Percentiles rank a stretch among this genome's conserved stretches.
These are phyloP conservation scores for Sugiyamaella smithiae DNA, from an alignment of 805 yeast species.

Conservation along the genomic window DNA sequence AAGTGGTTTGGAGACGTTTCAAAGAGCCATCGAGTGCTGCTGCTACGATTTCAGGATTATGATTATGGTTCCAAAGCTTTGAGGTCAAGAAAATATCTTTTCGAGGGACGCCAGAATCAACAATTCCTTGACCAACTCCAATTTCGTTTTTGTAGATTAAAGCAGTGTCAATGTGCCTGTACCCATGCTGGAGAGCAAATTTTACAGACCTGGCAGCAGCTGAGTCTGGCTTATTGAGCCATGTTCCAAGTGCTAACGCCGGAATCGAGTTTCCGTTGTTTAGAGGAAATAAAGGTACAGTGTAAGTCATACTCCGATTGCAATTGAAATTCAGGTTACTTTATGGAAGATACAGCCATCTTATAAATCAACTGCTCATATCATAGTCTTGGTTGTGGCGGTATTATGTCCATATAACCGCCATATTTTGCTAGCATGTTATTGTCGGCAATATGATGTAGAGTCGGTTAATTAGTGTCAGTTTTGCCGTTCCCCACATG, in stretches of 20 bases:
- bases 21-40: slow-evolving; percentile 45
- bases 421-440: no score
- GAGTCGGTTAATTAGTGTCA: no score
- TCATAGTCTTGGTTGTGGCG: no score
- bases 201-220: slow-evolving; percentile 38
- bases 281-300: slow-evolving; percentile 4
- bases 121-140: slow-evolving; percentile 54
- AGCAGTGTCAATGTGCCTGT: slow-evolving; percentile 66
- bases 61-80: slow-evolving; percentile 36
- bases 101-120: slow-evolving; percentile 56
- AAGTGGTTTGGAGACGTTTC: slow-evolving; percentile 42
- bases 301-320: slow-evolving; percentile 2
- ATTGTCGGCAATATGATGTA: no score
- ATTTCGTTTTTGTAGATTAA: slow-evolving; percentile 52
- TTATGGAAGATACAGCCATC: no score
- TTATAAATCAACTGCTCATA: no score
- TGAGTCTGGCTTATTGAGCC: slow-evolving; percentile 37
- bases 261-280: slow-evolving; percentile 48
- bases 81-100: slow-evolving; percentile 44
- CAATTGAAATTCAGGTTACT: no score
- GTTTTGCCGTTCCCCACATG: no score
- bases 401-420: no score
- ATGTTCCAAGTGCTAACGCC: slow-evolving; percentile 52
- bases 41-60: slow-evolving; percentile 40
- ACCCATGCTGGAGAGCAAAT: slow-evolving; percentile 52